Base-by-base conservation (phyloP, 2,329 filamentous ascomycete species). In the Xylaria sp. region DNA sequence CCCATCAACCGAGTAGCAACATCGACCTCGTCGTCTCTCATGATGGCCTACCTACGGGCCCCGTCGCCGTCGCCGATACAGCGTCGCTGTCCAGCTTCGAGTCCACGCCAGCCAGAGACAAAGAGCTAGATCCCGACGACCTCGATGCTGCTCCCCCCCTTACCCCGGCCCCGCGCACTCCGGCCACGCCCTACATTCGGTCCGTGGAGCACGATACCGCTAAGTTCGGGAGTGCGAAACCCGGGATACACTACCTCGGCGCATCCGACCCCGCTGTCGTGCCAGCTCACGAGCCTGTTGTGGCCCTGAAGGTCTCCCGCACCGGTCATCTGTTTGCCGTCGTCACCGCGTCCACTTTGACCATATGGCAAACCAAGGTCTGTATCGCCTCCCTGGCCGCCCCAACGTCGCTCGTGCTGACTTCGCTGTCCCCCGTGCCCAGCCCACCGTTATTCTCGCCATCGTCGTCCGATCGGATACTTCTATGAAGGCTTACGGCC, bases 301-400 rank as follows among this genome's bases (percentile, higher is more conserved):
- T 93, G 69, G 92, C 92, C 7, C 83, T 97, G 62, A 89, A 90
- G 71, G 87, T 94, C 46, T 92, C 94, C 2, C 89, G 94, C 52
- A 90, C 87, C 64, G 94, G 94, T 46, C 91, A 94, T 75, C 82
- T 89, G 69, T 97, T 99, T 81, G 93, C 93, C 60, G 93, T 93
- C 55, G 93, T 97, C 76, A 97, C 95, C 0, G 83, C 87, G 5
- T 92, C 92, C 1, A 92, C 92, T 13, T 89, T 99, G 79, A 93
- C 92, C n/a, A 86, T 99, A 72, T 99, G 96, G 96, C 96, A 99
- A 82, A 95, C 93, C 63, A 95, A 95, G 87, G 93, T 94, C 85
- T 68, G 84, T 75, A 20, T 57, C 61, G 63, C 61, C 56, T 13
- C 45, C 45, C 43, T 32, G 46, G 18, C 57, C 65, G 63, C 64